Conservation (phyloP, 1,284 basidiomycete genomes). For the Ceratobasidium papillatum region DNA sequence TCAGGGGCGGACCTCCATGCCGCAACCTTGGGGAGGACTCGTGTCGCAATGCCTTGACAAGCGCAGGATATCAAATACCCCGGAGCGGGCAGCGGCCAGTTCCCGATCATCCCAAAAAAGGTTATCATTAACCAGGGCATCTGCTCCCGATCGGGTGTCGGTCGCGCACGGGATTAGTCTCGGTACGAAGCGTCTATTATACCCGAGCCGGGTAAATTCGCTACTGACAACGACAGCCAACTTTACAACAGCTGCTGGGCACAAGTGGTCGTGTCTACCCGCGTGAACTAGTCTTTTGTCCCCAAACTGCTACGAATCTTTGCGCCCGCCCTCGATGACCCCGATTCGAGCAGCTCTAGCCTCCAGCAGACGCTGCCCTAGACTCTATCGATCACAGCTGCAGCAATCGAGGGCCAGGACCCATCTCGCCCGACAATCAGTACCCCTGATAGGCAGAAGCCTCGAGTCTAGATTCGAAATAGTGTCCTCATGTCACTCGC, state of each 20-base stretch:
- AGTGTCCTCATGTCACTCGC: conserved; percentile 13
- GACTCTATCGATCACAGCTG: conserved; percentile 6
- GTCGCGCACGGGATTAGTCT: background rate
- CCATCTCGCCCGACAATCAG: background rate
- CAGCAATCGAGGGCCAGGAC: conserved; percentile 16
- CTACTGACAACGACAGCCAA: background rate
- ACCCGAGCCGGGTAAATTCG: conserved; percentile 11
- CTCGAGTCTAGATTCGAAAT: background rate
- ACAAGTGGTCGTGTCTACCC: background rate
- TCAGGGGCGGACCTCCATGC: conserved; percentile 5
- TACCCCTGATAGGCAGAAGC: conserved; percentile 15
- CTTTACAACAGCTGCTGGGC: background rate
- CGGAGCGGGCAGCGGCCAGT: background rate
- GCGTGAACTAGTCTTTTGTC: background rate
- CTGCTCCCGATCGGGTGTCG: background rate
- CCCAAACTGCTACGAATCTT: background rate
- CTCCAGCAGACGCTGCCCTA: conserved; percentile 10
- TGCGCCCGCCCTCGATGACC: conserved; percentile 5
- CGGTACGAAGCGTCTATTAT: background rate
- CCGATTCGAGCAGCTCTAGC: background rate
- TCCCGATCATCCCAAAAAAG: conserved; percentile 27
- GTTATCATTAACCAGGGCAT: conserved; percentile 35
- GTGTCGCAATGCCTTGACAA: conserved; percentile 13
- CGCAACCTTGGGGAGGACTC: conserved; percentile 21
- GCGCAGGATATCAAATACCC: background rate